These are phyloP conservation scores for Mortierella sp. DNA, from an alignment of 371 early-diverging fungal species.

Conservation along the genomic window DNA sequence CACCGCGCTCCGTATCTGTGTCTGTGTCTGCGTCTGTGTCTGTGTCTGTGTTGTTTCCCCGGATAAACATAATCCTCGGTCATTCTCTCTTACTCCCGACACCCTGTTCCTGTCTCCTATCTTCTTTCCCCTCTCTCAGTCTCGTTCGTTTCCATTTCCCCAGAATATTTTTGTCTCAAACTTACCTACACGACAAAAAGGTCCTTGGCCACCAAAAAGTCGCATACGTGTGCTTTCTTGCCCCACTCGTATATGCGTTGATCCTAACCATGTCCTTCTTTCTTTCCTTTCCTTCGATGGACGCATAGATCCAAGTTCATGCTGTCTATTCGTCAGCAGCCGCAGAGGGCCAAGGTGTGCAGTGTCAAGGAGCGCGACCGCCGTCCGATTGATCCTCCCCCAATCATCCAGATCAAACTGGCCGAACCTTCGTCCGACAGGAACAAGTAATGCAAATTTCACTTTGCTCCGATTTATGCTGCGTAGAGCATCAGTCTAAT, in stretches of 20 bases:
- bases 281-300: neutral
- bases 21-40: neutral
- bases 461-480: neutral
- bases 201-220: neutral
- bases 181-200: neutral
- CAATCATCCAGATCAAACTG: conserved; percentile 85
- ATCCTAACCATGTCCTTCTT: neutral
- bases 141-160: neutral
- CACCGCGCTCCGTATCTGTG: neutral
- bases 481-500: neutral
- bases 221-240: neutral
- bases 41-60: conserved; percentile 7
- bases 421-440: conserved; percentile 61
- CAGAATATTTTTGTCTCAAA: conserved; percentile 7
- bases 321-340: conserved; percentile 29
- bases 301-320: conserved; percentile 18
- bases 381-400: conserved; percentile 94
- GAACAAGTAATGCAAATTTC: conserved; percentile 19
- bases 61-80: conserved; percentile 7
- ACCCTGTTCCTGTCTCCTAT: too few relatives aligned
- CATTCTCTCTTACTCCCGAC: too few relatives aligned
- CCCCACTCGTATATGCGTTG: neutral
- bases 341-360: conserved; percentile 32
- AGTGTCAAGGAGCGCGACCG: conserved; percentile 69
- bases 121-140: neutral